A percentile compares a stretch with the other conserved stretches of the same genome.
Conservation (phyloP, 768 basidiomycete species). For the Boletus rufocinnamomeus region DNA sequence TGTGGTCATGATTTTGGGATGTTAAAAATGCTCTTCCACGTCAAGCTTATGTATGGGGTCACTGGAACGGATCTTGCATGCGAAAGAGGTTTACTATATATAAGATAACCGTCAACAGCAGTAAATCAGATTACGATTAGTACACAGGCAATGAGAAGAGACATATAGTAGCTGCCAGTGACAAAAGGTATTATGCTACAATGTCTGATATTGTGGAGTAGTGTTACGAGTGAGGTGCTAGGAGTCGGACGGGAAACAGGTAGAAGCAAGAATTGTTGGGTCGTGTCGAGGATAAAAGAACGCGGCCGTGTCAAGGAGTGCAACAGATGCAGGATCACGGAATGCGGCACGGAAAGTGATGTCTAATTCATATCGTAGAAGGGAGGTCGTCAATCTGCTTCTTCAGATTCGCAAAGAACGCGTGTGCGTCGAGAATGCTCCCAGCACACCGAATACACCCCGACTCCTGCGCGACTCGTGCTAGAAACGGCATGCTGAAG, state of each 20-base stretch:
- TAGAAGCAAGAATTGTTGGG: not conserved
- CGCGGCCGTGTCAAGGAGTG: not conserved
- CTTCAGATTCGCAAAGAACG: constrained; percentile 56
- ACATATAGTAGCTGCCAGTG: not conserved
- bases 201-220: not conserved
- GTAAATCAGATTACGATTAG: not conserved
- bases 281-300: not conserved
- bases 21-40: not conserved
- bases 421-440: constrained; percentile 64
- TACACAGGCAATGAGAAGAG: not conserved
- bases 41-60: not conserved
- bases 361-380: constrained; percentile 39
- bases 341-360: not conserved
- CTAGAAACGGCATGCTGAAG: constrained; percentile 62
- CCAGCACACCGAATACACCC: constrained; percentile 66
- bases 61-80: constrained; percentile 21
- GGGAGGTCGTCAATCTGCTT: constrained; percentile 55
- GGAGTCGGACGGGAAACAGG: not conserved
- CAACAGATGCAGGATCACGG: not conserved
- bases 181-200: constrained; percentile 3
- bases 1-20: constrained; percentile 50
- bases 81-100: not conserved
- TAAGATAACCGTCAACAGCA: not conserved
- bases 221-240: not conserved
- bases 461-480: constrained; percentile 47